A percentile compares a stretch with the other conserved stretches of the same genome.
phyloP scores from a whole-genome alignment of 1,139 yeast genomes.

The Barnettozyma hawaiiensis region DNA sequence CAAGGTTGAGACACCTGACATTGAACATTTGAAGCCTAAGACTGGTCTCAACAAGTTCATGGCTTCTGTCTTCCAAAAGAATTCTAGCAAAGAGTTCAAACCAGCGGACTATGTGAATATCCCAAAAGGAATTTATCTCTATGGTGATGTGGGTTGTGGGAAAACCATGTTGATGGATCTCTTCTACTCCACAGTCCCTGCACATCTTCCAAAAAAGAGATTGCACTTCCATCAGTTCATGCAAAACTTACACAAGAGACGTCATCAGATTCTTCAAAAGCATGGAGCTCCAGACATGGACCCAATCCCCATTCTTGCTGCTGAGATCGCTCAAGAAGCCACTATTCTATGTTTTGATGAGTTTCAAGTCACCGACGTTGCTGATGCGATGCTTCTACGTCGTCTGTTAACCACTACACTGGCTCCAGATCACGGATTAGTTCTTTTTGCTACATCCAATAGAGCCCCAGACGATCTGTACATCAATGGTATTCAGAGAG shows the following conservation, averaged over 20 bases:
- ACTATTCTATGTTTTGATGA: constrained; percentile 91
- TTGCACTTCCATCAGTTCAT: constrained; percentile 95
- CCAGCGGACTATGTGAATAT: constrained; percentile 28
- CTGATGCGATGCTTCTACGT: constrained; percentile 93
- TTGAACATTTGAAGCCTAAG: constrained; percentile 38
- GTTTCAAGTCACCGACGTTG: constrained; percentile 94
- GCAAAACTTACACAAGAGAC: constrained; percentile 87
- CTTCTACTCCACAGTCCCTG: constrained; percentile 78
- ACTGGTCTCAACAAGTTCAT: constrained; percentile 39
- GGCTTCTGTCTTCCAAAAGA: constrained; percentile 21
- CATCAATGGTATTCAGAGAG: constrained; percentile 88
- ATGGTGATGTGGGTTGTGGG: constrained; percentile 98
- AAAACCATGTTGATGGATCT: constrained; percentile 97
- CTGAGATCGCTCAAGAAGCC: constrained; percentile 70
- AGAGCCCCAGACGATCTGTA: constrained; percentile 92
- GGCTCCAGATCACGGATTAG: constrained; percentile 69
- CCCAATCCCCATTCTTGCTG: constrained; percentile 78
- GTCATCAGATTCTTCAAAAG: constrained; percentile 63
- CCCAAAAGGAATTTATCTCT: constrained; percentile 81
- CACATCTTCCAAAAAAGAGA: constrained; percentile 67
- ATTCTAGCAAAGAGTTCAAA: constrained; percentile 11
- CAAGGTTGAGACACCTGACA: constrained; percentile 22
- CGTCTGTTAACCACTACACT: constrained; percentile 60
- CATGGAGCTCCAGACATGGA: constrained; percentile 66
- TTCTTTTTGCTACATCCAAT: constrained; percentile 88